Evolutionary conservation across 176 grass and related monocot species (phyloP).

Genomic region (Ananas comosus): DNA sequence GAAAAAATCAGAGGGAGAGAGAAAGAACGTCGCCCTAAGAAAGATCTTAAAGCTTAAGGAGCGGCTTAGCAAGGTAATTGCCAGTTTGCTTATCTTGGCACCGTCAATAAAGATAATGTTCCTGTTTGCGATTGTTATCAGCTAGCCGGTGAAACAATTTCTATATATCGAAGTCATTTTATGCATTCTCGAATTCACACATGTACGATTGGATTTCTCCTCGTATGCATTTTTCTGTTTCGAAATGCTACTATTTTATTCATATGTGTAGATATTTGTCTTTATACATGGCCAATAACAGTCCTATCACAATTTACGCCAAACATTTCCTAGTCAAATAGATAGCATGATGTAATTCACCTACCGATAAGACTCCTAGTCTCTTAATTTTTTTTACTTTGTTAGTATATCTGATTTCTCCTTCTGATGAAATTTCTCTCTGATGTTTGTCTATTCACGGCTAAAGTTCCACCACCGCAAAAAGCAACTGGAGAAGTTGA

Average conservation of each 20-base stretch:
- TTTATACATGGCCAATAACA: too few relatives aligned
- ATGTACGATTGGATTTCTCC: too few relatives aligned
- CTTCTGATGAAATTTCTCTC: background rate
- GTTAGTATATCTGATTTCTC: background rate
- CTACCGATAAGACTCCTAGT: too few relatives aligned
- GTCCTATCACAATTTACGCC: too few relatives aligned
- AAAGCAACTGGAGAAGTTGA: background rate
- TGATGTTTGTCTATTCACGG: background rate
- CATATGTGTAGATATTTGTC: too few relatives aligned
- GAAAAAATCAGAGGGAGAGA: conserved; percentile 24
- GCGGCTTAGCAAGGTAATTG: conserved; percentile 68
- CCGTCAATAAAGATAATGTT: background rate
- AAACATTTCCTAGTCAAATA: too few relatives aligned
- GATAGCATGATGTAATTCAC: too few relatives aligned
- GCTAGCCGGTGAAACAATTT: too few relatives aligned
- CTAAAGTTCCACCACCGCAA: conserved; percentile 7
- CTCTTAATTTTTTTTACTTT: background rate
- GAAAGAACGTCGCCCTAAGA: conserved; percentile 15
- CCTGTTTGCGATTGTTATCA: background rate
- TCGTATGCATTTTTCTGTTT: too few relatives aligned
- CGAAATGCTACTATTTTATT: too few relatives aligned
- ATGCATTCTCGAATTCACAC: too few relatives aligned
- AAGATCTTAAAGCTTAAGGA: conserved; percentile 57
- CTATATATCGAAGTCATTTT: too few relatives aligned
- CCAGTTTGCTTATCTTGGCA: background rate